phyloP scores from a whole-genome alignment of 2,329 filamentous ascomycete species.

The Penicillium polonicum region DNA sequence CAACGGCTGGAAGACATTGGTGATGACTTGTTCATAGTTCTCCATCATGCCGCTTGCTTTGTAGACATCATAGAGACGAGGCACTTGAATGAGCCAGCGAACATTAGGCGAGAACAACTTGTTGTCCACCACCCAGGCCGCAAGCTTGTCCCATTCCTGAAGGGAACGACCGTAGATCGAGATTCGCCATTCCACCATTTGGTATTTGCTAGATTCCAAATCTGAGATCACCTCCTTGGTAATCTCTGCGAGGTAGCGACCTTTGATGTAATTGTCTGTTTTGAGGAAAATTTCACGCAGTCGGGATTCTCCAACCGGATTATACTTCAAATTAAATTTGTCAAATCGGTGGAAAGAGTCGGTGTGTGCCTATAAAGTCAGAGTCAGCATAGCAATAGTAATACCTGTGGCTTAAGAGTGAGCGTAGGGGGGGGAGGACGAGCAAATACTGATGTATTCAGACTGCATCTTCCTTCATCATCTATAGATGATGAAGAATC shows the following conservation, averaged over 20 bases:
- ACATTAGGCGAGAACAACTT: conserved; percentile 98
- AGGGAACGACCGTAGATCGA: conserved; percentile 91
- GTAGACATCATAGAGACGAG: conserved; percentile 92
- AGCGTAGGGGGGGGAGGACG: background rate
- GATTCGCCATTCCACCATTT: conserved; percentile 99
- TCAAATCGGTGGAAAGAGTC: conserved; percentile 99
- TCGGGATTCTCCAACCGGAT: conserved; percentile 92
- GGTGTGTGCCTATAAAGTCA: conserved; percentile 69
- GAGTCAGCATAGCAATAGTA: background rate
- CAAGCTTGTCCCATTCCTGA: conserved; percentile 96
- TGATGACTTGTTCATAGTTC: conserved; percentile 84
- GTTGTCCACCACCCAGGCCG: conserved; percentile 96
- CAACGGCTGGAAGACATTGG: conserved; percentile 87
- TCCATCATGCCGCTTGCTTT: conserved; percentile 84
- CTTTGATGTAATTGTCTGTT: conserved; percentile 96
- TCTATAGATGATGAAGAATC: background rate
- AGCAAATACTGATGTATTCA: background rate
- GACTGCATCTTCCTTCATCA: background rate
- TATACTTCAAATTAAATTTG: conserved; percentile 99
- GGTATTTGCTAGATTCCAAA: conserved; percentile 97
- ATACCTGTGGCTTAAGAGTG: background rate
- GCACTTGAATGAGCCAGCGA: conserved; percentile 93
- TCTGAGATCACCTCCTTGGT: conserved; percentile 97
- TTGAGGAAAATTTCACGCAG: conserved; percentile 98
- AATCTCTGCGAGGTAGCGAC: conserved; percentile 93